Evolutionary conservation across 352 stramenopile genomes (phyloP).

Genomic region (Globisporangium rhizosaccharum): DNA sequence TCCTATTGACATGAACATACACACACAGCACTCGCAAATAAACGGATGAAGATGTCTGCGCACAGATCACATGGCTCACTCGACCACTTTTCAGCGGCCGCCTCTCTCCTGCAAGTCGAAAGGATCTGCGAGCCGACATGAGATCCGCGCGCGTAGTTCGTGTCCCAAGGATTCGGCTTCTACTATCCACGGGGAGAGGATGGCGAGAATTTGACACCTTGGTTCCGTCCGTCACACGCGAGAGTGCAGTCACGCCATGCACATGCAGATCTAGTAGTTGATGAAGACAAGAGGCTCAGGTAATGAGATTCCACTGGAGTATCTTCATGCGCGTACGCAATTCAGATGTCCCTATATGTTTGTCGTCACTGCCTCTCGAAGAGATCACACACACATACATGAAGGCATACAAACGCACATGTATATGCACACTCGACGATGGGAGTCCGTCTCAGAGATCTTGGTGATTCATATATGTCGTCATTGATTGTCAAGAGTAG

Average conservation of each 20-base stretch:
- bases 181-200: constrained; percentile 52
- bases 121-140: constrained; percentile 22
- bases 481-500: constrained; percentile 89
- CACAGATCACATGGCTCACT: constrained; percentile 24
- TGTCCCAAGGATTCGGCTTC: constrained; percentile 90
- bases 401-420: neutral
- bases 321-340: constrained; percentile 56
- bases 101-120: constrained; percentile 26
- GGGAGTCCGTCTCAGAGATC: constrained; percentile 80
- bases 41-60: constrained; percentile 19
- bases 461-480: constrained; percentile 87
- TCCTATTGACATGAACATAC: neutral
- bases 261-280: neutral
- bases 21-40: neutral
- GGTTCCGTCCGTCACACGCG: constrained; percentile 26
- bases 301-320: constrained; percentile 90
- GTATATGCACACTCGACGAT: neutral
- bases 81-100: constrained; percentile 69
- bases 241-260: too few relatives aligned
- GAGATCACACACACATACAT: constrained; percentile 2
- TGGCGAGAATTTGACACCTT: constrained; percentile 91
- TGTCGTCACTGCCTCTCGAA: constrained; percentile 71
- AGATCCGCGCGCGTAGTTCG: constrained; percentile 11
- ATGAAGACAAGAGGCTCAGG: constrained; percentile 56
- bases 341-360: constrained; percentile 89